Base-by-base conservation (phyloP, 2,329 filamentous ascomycete genomes). In the Aspergillus sp. region DNA sequence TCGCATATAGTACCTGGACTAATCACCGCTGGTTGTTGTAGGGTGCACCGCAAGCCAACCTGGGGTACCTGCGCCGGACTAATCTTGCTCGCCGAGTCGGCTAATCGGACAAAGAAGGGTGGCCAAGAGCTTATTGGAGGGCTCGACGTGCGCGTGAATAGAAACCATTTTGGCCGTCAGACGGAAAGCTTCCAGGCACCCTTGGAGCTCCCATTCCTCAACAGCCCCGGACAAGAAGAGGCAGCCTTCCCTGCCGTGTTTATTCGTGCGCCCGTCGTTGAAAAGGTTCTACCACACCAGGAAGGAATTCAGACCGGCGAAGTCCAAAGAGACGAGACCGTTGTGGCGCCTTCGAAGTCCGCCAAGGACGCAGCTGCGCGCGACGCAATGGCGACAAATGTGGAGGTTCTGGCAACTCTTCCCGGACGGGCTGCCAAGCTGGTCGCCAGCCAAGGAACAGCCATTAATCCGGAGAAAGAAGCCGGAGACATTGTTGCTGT, bases 61-160 rank as follows among this genome's bases (percentile, higher is more conserved):
- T 99, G 93, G 93, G 94, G 94, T 52, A 97, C 94, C 17, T 99
- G 94, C 71, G 94, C 94, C 11, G 94, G 94, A 9, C 81, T 97
- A 52, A 97, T 99, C 62, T 78, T 97, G 45, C 85, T 99, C 46
- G 88, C 91, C 2, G 89, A 96, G 65, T 86, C 88, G 53, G 93
- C 91, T 46, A 96, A 93, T 70, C 84, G 87, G 57, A 91, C 89
- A 34, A 97, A 97, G 70, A 86, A 88, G 64, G 91, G 91, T 41
- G 93, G 93, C 0, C 94, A 97, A 71, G 91, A 96, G 54, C 81
- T 97, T 49, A 91, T 99, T 57, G 94, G 94, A 13, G 94, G 94
- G 2, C 80, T 99, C 34, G 87, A 91, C 65, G 92, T 99, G 32
- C 81, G 90, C 43, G 92, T 97, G 29, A 91, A 95, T 67, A 83